These are phyloP conservation scores for Boletus subcaerulescens DNA, from an alignment of 768 basidiomycete species.

Conservation along the genomic window DNA sequence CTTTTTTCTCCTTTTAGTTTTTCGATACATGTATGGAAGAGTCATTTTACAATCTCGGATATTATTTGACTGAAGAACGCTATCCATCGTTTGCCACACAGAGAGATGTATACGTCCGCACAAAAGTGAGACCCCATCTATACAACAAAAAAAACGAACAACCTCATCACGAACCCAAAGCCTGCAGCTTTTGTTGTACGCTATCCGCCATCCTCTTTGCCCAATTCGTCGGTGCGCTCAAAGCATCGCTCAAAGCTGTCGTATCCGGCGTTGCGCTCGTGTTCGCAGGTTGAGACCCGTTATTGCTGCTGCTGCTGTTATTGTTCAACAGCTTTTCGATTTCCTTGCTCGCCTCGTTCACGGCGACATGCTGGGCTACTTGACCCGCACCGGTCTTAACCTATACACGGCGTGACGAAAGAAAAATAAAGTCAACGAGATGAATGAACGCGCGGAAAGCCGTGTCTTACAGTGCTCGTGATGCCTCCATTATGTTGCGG, in stretches of 20 bases:
- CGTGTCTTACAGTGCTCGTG: constrained; percentile 5
- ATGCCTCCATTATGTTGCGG: constrained; percentile 1
- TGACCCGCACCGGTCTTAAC: neutral
- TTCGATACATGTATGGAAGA: no score
- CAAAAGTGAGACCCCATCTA: no score
- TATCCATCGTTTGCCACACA: no score
- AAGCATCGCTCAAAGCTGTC: neutral
- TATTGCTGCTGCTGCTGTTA: neutral
- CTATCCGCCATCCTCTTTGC: constrained; percentile 11
- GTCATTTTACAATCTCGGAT: no score
- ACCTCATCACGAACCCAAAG: neutral
- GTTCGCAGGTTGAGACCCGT: neutral
- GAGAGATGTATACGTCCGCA: no score
- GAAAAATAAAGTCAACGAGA: neutral
- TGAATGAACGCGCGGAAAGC: neutral
- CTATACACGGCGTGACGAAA: neutral
- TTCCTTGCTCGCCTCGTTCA: constrained; percentile 8
- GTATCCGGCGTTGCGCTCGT: neutral
- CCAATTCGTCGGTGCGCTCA: constrained; percentile 12
- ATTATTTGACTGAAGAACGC: no score
- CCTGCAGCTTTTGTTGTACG: constrained; percentile 14
- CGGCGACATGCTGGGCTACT: constrained; percentile 10
- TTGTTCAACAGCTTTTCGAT: neutral
- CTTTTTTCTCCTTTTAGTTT: no score
- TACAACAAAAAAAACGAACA: no score